phyloP scores from a whole-genome alignment of 768 basidiomycete species.

The Boletus insuetus region DNA sequence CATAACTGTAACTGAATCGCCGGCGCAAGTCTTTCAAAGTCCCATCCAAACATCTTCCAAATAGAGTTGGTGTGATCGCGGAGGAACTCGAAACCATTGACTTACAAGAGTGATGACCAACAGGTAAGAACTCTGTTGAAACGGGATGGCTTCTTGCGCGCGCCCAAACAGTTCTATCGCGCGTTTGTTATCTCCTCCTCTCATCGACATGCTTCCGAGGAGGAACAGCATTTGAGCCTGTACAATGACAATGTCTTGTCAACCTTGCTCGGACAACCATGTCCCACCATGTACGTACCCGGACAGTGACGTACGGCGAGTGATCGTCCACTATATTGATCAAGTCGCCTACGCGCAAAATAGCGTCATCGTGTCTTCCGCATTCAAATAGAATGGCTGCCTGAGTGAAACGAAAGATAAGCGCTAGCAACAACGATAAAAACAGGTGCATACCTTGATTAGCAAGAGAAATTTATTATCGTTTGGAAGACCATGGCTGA shows the following conservation, averaged over 20 bases:
- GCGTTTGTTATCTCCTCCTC: too few species aligned
- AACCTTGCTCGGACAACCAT: too few species aligned
- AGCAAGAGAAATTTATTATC: slow-evolving; percentile 6
- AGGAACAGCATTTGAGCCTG: too few species aligned
- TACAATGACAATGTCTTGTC: neutral
- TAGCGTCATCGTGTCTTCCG: neutral
- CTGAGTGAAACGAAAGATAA: neutral
- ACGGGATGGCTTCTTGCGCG: neutral
- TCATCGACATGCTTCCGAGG: too few species aligned
- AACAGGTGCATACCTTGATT: neutral
- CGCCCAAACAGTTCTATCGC: too few species aligned
- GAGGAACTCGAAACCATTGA: accelerated
- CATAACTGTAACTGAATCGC: neutral
- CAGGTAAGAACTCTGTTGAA: neutral
- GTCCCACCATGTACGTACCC: neutral
- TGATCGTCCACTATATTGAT: too few species aligned
- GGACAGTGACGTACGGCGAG: too few species aligned
- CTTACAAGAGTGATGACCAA: neutral
- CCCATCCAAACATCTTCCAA: slow-evolving; percentile 13
- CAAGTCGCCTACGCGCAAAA: too few species aligned
- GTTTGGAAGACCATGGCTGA: neutral
- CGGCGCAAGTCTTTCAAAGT: slow-evolving; percentile 7
- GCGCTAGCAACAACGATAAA: neutral
- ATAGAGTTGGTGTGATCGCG: neutral
- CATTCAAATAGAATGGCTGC: slow-evolving; percentile 1